Evolutionary conservation across 495 filamentous ascomycete species (phyloP).

Genomic region (Aspergillus ostianus): DNA sequence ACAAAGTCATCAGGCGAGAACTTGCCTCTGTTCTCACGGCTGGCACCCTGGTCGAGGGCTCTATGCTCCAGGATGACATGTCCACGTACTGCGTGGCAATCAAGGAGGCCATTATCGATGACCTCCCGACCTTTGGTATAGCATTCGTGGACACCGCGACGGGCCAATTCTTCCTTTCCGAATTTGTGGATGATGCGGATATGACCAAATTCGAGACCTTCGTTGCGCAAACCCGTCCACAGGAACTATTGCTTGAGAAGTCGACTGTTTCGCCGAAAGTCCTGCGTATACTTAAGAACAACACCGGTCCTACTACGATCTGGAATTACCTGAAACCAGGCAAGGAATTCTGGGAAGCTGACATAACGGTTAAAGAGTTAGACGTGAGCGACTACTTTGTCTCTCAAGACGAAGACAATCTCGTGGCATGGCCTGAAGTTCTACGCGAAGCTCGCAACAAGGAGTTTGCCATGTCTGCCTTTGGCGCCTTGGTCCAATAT

Average conservation of each 20-base stretch:
- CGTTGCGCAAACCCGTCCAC: conserved; percentile 87
- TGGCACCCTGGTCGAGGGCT: conserved; percentile 90
- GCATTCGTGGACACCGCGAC: conserved; percentile 96
- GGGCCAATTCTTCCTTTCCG: conserved; percentile 88
- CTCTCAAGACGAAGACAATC: conserved; percentile 55
- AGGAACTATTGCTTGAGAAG: conserved; percentile 90
- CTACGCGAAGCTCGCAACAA: conserved; percentile 73
- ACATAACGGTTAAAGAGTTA: conserved; percentile 77
- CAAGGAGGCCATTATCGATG: conserved; percentile 79
- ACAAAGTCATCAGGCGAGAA: conserved; percentile 92
- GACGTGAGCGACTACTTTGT: conserved; percentile 80
- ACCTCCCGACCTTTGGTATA: conserved; percentile 81
- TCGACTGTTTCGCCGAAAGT: conserved; percentile 77
- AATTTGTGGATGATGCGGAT: conserved; percentile 89
- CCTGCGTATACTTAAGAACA: conserved; percentile 94
- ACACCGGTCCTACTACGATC: conserved; percentile 86
- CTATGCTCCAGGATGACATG: conserved; percentile 98
- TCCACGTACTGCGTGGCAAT: conserved; percentile 95
- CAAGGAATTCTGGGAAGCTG: conserved; percentile 90
- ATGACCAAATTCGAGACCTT: conserved; percentile 98
- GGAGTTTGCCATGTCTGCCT: conserved; percentile 85
- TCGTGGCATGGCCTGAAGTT: conserved; percentile 76
- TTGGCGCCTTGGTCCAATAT: conserved; percentile 88
- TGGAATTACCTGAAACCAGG: conserved; percentile 90
- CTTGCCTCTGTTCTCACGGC: conserved; percentile 85